Base-by-base conservation (phyloP, 805 yeast species). In the Zygotorulaspora sp. region DNA sequence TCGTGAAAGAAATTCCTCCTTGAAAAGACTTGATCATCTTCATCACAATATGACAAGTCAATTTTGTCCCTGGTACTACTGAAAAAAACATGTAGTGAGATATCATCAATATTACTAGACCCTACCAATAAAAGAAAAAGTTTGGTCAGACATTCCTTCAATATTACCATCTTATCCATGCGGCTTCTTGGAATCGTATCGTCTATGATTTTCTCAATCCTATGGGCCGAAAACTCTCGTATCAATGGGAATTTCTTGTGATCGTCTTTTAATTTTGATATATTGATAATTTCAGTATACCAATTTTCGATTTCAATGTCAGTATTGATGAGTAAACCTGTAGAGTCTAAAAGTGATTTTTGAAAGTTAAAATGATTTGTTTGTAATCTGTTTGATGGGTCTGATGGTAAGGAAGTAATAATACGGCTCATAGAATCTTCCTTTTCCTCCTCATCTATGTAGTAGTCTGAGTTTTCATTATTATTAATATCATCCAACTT, bases 1-100 rank as follows among this genome's bases (percentile, higher is more conserved):
- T 87, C 88, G 57, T 90, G 97, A 12, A 92, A 67, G 30, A 84
- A 75, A 35, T 78, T 83, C 53, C 86, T 76, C 45, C 82, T 77
- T 17, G 82, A 77, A 35, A 82, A 68, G 3, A 60, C 55, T 20
- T 53, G 50, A 17, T 58, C 62, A 35, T 50, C 57, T 40, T 88
- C 95, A 49, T 84, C 94, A 14, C 73, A 71, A 36, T 75, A 74
- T 2, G 71, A 61, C 28, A 86, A 65, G 52, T 84, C 82, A 29
- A 90, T 78, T 21, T 66, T 30, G 25, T 52, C 19, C 30, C 58
- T 48, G 6, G 53, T 40, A 39, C 52, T 46, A 8, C 48, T 43
- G 67, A 67, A 61, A 70, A 82, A 44, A 60, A 65, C 40, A 57
- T 63, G 56, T 59, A 77, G 48, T 64, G 74, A 27, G 68, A 69